phyloP scores from a whole-genome alignment of 306 rosid genomes.

The Pachyrhizus erosus region DNA sequence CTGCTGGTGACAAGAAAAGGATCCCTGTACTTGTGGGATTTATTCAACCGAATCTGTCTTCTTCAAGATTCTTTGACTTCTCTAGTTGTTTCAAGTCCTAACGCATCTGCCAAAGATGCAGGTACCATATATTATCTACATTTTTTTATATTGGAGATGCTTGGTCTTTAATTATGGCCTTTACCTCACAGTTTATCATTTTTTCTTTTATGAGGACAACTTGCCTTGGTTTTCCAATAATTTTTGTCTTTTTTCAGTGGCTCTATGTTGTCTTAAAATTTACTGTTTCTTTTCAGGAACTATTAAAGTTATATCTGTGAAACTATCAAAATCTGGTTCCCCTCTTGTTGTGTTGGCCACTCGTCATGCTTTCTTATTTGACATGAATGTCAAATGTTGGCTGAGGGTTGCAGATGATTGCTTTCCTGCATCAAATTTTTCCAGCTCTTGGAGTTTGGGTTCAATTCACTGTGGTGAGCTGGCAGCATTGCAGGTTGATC shows the following conservation, averaged over 20 bases:
- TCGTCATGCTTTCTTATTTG: slow-evolving; percentile 94
- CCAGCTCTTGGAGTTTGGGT: slow-evolving; percentile 96
- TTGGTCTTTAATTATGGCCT: slow-evolving; percentile 3
- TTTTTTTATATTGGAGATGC: slow-evolving; percentile 27
- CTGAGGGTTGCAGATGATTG: slow-evolving; percentile 98
- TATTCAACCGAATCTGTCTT: slow-evolving; percentile 74
- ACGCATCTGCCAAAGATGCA: slow-evolving; percentile 68
- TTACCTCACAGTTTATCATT: neutral
- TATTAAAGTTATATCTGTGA: slow-evolving; percentile 83
- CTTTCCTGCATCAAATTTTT: slow-evolving; percentile 95
- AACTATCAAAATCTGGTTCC: slow-evolving; percentile 75
- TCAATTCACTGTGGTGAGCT: slow-evolving; percentile 92
- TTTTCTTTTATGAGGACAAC: slow-evolving; percentile 6
- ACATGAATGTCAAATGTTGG: slow-evolving; percentile 93
- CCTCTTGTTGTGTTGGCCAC: slow-evolving; percentile 88
- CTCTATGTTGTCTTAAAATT: slow-evolving; percentile 20
- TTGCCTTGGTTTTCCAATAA: slow-evolving; percentile 14
- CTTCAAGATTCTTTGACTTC: slow-evolving; percentile 86
- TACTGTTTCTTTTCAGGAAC: slow-evolving; percentile 55
- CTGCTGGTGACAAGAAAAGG: slow-evolving; percentile 92
- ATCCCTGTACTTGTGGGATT: slow-evolving; percentile 84
- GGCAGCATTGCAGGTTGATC: slow-evolving; percentile 95
- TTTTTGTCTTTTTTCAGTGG: neutral
- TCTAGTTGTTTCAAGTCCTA: slow-evolving; percentile 64
- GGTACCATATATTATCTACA: slow-evolving; percentile 52